Conservation (phyloP, 352 stramenopile genomes). For the Phytophthora chlamydospora region DNA sequence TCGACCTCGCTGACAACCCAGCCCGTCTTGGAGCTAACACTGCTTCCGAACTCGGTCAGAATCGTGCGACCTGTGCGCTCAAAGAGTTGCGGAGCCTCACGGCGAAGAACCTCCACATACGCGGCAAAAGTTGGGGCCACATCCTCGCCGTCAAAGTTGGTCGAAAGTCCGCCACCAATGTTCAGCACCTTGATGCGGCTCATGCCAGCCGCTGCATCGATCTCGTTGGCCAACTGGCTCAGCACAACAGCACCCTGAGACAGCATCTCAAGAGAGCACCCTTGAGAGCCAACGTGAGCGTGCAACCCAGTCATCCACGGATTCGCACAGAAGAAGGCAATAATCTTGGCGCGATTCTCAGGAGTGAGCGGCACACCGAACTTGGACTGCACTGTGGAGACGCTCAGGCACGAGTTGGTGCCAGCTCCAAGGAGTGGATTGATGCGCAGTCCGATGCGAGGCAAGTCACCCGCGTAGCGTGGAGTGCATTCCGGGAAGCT, state of each 20-base stretch:
- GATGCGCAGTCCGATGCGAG: conserved; percentile 89
- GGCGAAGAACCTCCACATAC: conserved; percentile 82
- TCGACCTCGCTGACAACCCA: conserved; percentile 91
- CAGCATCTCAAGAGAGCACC: conserved; percentile 87
- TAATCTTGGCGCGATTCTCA: conserved; percentile 60
- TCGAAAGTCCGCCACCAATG: conserved; percentile 91
- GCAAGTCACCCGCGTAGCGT: conserved; percentile 61
- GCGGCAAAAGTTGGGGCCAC: conserved; percentile 77
- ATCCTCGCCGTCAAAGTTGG: conserved; percentile 87
- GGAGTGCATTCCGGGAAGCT: conserved; percentile 70
- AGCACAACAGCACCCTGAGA: conserved; percentile 72
- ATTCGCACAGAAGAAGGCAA: conserved; percentile 80
- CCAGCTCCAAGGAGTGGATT: conserved; percentile 92
- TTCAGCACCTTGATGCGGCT: conserved; percentile 88
- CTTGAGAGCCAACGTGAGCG: conserved; percentile 89
- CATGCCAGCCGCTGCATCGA: conserved; percentile 69
- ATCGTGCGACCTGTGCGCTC: conserved; percentile 75
- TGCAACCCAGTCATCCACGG: conserved; percentile 90
- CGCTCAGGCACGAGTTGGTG: conserved; percentile 86
- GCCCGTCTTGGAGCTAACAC: conserved; percentile 85
- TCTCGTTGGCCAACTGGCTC: conserved; percentile 85
- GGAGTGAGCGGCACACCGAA: conserved; percentile 87
- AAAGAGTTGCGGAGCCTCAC: conserved; percentile 82
- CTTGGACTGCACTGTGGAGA: conserved; percentile 91
- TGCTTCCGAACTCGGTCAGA: conserved; percentile 92